Percentiles rank a stretch among this genome's conserved stretches.
phyloP scores from a whole-genome alignment of 768 basidiomycete genomes.

The Pulveroboletus sp. region DNA sequence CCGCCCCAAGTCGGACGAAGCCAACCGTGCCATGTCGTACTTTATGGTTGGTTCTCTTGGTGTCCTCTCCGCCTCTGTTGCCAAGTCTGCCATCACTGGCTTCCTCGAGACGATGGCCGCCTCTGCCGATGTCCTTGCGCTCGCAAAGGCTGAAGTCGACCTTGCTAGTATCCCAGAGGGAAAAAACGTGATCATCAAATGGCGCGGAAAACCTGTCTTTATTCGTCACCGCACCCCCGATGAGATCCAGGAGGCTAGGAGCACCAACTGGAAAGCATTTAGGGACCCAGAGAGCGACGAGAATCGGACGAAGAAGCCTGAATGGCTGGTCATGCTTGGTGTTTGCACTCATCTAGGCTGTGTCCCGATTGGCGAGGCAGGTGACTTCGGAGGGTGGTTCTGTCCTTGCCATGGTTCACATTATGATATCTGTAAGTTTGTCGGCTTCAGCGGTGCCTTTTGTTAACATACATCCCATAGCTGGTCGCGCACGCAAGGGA shows the following conservation, averaged over 20 bases:
- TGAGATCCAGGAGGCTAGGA: conserved; percentile 92
- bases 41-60: conserved; percentile 92
- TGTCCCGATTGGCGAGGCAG: conserved; percentile 96
- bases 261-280: conserved; percentile 76
- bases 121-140: conserved; percentile 94
- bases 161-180: conserved; percentile 89
- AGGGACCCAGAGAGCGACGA: conserved; percentile 93
- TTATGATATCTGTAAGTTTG: conserved; percentile 82
- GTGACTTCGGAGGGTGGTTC: conserved; percentile 99
- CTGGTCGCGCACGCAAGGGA: conserved; percentile 92
- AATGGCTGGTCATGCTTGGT: conserved; percentile 91
- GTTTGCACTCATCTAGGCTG: conserved; percentile 98
- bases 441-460: neutral
- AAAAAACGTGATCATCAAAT: conserved; percentile 96
- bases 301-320: conserved; percentile 84
- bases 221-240: conserved; percentile 89
- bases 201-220: conserved; percentile 99
- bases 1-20: conserved; percentile 58
- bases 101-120: conserved; percentile 96
- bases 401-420: conserved; percentile 99
- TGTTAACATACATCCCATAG: conserved; percentile 35
- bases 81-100: conserved; percentile 90
- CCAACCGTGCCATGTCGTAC: conserved; percentile 77
- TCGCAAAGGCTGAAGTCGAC: conserved; percentile 97
- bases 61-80: conserved; percentile 88